These are phyloP conservation scores for Paspalum notatum DNA, from an alignment of 176 grass and related monocot genomes.

Conservation along the genomic window DNA sequence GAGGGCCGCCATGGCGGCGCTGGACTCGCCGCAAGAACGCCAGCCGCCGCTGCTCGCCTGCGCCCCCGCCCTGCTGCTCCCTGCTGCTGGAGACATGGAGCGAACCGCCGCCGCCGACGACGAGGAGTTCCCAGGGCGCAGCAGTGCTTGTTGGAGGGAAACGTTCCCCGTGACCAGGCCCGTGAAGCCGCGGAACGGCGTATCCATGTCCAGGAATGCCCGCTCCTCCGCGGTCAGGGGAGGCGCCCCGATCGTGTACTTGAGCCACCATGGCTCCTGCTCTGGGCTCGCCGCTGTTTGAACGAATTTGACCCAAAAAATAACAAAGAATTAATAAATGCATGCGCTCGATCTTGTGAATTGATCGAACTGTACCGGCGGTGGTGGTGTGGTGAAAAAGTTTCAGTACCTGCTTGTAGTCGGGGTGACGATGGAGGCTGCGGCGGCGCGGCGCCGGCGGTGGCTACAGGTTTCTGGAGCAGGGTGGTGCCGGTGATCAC, in stretches of 20 bases:
- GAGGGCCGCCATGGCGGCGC: background rate
- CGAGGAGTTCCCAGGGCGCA: background rate
- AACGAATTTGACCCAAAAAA: no score
- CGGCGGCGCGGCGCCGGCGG: background rate
- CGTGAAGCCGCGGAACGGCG: slow-evolving; percentile 36
- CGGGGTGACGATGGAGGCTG: background rate
- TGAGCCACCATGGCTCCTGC: slow-evolving; percentile 12
- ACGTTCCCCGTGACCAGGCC: slow-evolving; percentile 30
- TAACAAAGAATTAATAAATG: no score
- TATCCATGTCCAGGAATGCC: slow-evolving; percentile 43
- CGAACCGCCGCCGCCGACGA: background rate
- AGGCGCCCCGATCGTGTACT: background rate
- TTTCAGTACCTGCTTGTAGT: background rate
- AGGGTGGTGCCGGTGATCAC: slow-evolving; percentile 63
- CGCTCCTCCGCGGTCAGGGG: slow-evolving; percentile 47
- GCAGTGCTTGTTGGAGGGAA: background rate
- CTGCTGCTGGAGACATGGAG: background rate
- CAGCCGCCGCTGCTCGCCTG: background rate
- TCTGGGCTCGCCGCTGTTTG: background rate
- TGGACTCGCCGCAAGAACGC: slow-evolving; percentile 13
- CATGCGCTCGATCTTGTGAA: no score
- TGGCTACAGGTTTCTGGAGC: slow-evolving; percentile 54
- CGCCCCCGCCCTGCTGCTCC: background rate
- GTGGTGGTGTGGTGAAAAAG: background rate
- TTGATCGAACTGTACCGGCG: background rate